Base-by-base conservation (phyloP, 208 protist species). In the Acanthamoeba triangularis region DNA sequence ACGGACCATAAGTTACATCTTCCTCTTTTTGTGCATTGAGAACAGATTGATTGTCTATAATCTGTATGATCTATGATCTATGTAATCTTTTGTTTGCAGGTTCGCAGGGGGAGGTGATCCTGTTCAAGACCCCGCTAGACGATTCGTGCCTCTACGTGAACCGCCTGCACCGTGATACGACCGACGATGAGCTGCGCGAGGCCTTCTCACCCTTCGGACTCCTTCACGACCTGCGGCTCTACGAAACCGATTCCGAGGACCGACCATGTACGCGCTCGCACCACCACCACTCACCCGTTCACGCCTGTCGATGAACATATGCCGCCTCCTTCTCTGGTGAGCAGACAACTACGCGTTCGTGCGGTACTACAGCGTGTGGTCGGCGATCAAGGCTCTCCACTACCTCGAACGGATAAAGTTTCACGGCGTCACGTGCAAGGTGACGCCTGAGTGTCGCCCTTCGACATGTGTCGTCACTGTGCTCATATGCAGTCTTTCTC, bases 271-370 rank as follows among this genome's bases (percentile, higher is more conserved):
- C 35, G 49, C 87, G 37, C n/a, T 10, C 30, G 11, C 82, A 0
- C 35, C 3, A 65, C 25, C 44, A 28, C 0, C 56, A 33, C n/a
- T n/a, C n/a, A n/a, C n/a, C n/a, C n/a, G n/a, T n/a, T n/a, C n/a
- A n/a, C n/a, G n/a, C n/a, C n/a, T n/a, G n/a, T n/a, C n/a, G n/a
- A n/a, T n/a, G n/a, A n/a, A n/a, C n/a, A n/a, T n/a, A n/a, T n/a
- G n/a, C n/a, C n/a, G n/a, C n/a, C 54, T 59, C 52, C 25, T 85
- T 8, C 76, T 85, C 44, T 14, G 8, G n/a, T 7, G 25, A 7
- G 59, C 41, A 92, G 63, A 92, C 37, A 92, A 92, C 61, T 92
- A 76, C n/a, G 87, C 87, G 13, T 92, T 92, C 41, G 87, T 92
- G 63, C 54, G 87, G 41, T 92, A 76, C 87, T 92, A 92, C n/a